Evolutionary conservation across 78 protist species (phyloP), one percentile per base, ranked within the genome.

Genomic region (Dictyostelium capitatum): DNA sequence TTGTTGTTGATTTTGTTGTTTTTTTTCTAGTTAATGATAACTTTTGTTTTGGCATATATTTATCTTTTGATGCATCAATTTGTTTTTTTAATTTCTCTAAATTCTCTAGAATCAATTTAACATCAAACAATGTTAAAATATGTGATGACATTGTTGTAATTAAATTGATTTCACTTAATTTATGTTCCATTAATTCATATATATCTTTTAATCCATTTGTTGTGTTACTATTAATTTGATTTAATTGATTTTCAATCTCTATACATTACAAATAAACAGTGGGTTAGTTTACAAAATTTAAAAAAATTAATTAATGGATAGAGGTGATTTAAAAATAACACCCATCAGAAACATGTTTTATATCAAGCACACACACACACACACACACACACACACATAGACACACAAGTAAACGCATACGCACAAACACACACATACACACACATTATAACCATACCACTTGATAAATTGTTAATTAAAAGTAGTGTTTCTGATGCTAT

Each of bases 21-120:
- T 56, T 84, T 54, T 59, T 77, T 87, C 93, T 87, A 50, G 67
- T 25, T 10, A 77, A 87, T 41, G 64, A 47, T 19, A 87, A 65
- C 41, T 87, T 87, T 50, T 54, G 84, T 65, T 87, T 87, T 64
- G 93, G 93, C 5, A 50, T 20, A 30, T 75, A n/a, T 51, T 59
- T 53, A 30, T 87, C 82, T 50, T 87, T 87, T 51, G 67, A 23
- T 77, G 28, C 43, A 17, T 65, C 48, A 6, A 59, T 28, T 37
- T 56, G 67, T 37, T 28, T 57, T 12, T 53, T 67, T 25, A 87
- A 1, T 6, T 53, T 87, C 2, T 43, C 28, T 50, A 87, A 47
- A n/a, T 28, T 74, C 84, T 87, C 50, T 77, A 47, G 15, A 17
- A 77, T 64, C 14, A n/a, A 43, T 47, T 77, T 87, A 7, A 87